These are phyloP conservation scores for Orbilia javanica DNA, from an alignment of 2,329 filamentous ascomycete genomes.

Conservation along the genomic window DNA sequence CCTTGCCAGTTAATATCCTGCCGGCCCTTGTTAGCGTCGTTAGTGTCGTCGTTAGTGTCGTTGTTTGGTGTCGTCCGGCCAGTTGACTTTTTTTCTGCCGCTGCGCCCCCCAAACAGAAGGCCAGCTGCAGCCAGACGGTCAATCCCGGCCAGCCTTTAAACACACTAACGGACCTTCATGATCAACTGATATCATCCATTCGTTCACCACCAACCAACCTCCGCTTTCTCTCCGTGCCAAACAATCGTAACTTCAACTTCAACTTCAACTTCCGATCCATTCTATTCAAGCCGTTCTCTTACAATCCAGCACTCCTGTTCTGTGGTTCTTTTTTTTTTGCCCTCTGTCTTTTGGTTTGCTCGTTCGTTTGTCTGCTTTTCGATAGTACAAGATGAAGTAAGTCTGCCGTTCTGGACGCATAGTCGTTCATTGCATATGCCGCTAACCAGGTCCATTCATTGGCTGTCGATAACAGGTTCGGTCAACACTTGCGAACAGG, in stretches of 20 bases:
- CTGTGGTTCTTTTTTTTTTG: background rate
- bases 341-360: background rate
- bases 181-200: constrained; percentile 36
- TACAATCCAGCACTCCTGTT: background rate
- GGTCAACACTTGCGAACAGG: constrained; percentile 96
- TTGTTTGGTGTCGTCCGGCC: background rate
- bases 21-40: background rate
- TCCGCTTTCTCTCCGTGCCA: constrained; percentile 11
- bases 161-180: background rate
- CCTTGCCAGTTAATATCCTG: background rate
- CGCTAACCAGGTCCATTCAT: constrained; percentile 45
- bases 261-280: background rate
- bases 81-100: constrained; percentile 32
- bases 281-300: background rate
- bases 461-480: constrained; percentile 72
- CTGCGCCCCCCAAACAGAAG: constrained; percentile 53
- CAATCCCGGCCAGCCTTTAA: constrained; percentile 36
- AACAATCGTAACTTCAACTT: background rate
- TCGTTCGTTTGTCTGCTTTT: background rate
- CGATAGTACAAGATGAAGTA: constrained; percentile 49
- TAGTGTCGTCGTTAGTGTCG: constrained; percentile 9
- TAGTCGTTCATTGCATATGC: constrained; percentile 5
- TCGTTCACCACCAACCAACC: too few species aligned
- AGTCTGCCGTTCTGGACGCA: background rate
- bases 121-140: constrained; percentile 12